Percentiles rank a stretch among this genome's conserved stretches.
phyloP scores from a whole-genome alignment of 345 rosid species.

The Garcia nutans region DNA sequence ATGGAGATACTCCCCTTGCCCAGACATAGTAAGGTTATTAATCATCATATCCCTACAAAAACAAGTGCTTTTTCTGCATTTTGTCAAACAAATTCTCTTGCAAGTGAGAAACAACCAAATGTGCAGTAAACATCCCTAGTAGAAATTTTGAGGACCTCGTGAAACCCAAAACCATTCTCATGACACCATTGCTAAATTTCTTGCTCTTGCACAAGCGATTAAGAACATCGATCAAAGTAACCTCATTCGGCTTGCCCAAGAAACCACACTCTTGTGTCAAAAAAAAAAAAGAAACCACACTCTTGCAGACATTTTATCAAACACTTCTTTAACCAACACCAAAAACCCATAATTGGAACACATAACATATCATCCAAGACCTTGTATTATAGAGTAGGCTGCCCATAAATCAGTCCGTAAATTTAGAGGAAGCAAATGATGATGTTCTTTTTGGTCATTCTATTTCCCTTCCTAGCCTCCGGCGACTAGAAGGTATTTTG shows the following conservation, averaged over 20 bases:
- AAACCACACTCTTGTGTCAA: slow-evolving; percentile 26
- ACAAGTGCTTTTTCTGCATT: slow-evolving; percentile 12
- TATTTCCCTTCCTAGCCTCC: neutral
- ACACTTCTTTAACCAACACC: slow-evolving; percentile 17
- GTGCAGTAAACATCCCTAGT: slow-evolving; percentile 25
- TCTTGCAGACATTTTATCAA: slow-evolving; percentile 22
- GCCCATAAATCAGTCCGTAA: neutral
- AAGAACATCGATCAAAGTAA: slow-evolving; percentile 14
- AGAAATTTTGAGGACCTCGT: slow-evolving; percentile 12
- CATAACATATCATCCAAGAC: slow-evolving; percentile 25
- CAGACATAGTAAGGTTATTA: slow-evolving; percentile 22
- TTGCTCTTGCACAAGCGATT: slow-evolving; percentile 12
- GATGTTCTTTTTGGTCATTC: too few species aligned
- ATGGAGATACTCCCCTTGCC: slow-evolving; percentile 13
- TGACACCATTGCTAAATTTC: slow-evolving; percentile 13
- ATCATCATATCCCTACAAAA: slow-evolving; percentile 33
- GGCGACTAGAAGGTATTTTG: neutral
- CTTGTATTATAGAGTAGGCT: neutral
- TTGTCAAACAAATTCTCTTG: slow-evolving; percentile 13
- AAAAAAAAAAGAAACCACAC: slow-evolving; percentile 22
- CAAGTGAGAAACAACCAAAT: slow-evolving; percentile 9
- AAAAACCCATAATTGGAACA: slow-evolving; percentile 24
- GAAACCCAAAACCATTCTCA: slow-evolving; percentile 19
- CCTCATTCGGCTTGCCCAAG: slow-evolving; percentile 24
- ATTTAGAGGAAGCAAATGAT: too few species aligned